These are phyloP conservation scores for Carex parvula DNA, from an alignment of 176 grass and related monocot genomes.

Conservation along the genomic window DNA sequence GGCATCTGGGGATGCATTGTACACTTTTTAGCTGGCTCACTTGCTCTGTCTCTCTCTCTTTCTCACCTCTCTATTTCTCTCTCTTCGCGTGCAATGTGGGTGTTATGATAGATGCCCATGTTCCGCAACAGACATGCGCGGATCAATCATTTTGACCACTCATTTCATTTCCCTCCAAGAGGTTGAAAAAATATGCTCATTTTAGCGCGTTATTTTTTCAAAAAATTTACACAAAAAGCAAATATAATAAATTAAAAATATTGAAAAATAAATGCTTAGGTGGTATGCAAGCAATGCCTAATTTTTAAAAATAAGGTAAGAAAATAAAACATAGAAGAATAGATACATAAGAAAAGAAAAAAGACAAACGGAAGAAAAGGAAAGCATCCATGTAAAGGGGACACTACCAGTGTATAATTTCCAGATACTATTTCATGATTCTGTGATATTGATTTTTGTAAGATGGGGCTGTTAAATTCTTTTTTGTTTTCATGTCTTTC, in stretches of 20 bases:
- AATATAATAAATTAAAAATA: too few relatives aligned
- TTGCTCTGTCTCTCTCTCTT: slow-evolving; percentile 25
- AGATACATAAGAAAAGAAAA: not conserved
- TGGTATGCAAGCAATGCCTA: too few relatives aligned
- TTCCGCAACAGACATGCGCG: slow-evolving; percentile 20
- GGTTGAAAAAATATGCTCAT: not conserved
- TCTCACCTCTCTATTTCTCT: slow-evolving; percentile 3
- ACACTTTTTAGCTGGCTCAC: slow-evolving; percentile 38
- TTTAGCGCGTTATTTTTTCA: slow-evolving; percentile 2
- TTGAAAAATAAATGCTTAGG: too few relatives aligned
- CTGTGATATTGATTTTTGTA: not conserved
- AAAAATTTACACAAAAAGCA: too few relatives aligned
- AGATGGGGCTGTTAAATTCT: not conserved
- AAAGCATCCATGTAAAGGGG: not conserved
- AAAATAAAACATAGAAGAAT: too few relatives aligned
- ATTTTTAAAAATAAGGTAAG: too few relatives aligned
- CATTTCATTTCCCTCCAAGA: not conserved
- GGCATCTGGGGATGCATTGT: slow-evolving; percentile 55
- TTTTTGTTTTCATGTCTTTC: slow-evolving; percentile 8
- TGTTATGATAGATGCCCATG: slow-evolving; percentile 17
- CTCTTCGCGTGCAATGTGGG: slow-evolving; percentile 29
- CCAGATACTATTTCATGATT: slow-evolving; percentile 10
- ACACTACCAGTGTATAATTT: not conserved
- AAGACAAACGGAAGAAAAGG: not conserved
- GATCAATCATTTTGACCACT: not conserved